A percentile compares a stretch with the other conserved stretches of the same genome.
Evolutionary conservation across 1,284 basidiomycete species (phyloP).

Genomic region (Cutaneotrichosporon dermatis): DNA sequence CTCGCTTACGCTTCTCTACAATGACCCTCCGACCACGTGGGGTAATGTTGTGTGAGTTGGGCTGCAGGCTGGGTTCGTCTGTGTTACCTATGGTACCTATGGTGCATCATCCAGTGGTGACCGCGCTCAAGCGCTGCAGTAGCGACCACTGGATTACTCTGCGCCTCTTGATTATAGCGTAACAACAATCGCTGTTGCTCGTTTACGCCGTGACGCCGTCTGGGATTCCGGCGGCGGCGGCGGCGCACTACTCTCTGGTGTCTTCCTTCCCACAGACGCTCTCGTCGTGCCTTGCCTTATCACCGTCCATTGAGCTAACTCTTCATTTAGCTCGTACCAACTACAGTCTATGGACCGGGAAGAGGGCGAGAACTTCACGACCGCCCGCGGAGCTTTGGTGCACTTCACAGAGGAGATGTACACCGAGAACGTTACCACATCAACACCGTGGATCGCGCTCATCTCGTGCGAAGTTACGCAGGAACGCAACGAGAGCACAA

Average conservation of each 20-base stretch:
- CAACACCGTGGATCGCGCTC: slow-evolving; percentile 82
- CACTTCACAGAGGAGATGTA: slow-evolving; percentile 63
- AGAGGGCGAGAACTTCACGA: slow-evolving; percentile 18
- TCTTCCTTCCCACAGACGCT: background rate
- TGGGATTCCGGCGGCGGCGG: no score
- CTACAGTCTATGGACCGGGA: slow-evolving; percentile 29
- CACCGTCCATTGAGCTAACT: background rate
- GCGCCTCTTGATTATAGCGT: no score
- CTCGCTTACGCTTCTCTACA: slow-evolving; percentile 61
- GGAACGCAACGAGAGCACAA: slow-evolving; percentile 47
- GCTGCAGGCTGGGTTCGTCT: background rate
- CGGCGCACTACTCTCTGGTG: no score
- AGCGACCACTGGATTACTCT: no score
- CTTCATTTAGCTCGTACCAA: slow-evolving; percentile 7
- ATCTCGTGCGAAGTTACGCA: slow-evolving; percentile 66
- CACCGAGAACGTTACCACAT: slow-evolving; percentile 52
- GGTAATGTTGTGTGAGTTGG: slow-evolving; percentile 34
- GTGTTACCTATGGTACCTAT: no score
- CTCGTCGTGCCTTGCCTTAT: background rate
- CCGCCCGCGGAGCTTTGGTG: slow-evolving; percentile 64
- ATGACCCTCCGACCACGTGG: slow-evolving; percentile 40
- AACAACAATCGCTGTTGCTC: no score
- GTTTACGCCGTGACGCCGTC: no score
- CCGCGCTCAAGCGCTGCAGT: no score
- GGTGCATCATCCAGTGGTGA: no score